A percentile compares a stretch with the other conserved stretches of the same genome.
Evolutionary conservation across 2,329 filamentous ascomycete genomes (phyloP).

Genomic region (Ramichloridium luteum): DNA sequence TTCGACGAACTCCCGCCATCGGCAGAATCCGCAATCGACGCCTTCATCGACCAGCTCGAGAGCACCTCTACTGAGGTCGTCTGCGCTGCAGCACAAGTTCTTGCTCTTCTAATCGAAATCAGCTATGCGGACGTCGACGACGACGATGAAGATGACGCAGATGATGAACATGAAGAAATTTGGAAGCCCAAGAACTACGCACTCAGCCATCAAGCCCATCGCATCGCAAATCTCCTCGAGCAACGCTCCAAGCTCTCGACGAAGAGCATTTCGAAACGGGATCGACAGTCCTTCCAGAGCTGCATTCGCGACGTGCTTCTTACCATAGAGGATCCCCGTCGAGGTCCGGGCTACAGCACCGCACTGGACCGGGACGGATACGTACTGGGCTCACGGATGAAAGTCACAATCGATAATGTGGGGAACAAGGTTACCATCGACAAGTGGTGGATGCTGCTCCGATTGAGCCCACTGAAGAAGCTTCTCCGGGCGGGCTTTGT

Average conservation of each 20-base stretch:
- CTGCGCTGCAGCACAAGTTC: constrained; percentile 64
- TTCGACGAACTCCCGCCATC: constrained; percentile 61
- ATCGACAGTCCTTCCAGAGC: constrained; percentile 53
- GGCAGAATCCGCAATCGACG: constrained; percentile 62
- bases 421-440: constrained; percentile 50
- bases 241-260: constrained; percentile 48
- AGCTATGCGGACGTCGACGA: constrained; percentile 47
- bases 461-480: constrained; percentile 49
- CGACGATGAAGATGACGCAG: constrained; percentile 36
- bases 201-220: constrained; percentile 51
- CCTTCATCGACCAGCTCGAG: constrained; percentile 75
- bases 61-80: constrained; percentile 62
- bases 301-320: constrained; percentile 55
- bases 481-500: constrained; percentile 51
- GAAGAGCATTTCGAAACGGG: constrained; percentile 52
- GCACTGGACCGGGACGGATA: constrained; percentile 49
- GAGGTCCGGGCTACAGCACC: constrained; percentile 54
- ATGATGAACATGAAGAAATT: constrained; percentile 33
- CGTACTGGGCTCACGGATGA: constrained; percentile 50
- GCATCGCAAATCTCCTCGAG: constrained; percentile 47
- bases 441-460: constrained; percentile 61
- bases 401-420: constrained; percentile 45
- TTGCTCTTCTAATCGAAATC: constrained; percentile 73
- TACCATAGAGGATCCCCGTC: constrained; percentile 53
- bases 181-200: constrained; percentile 51